Evolutionary conservation across 371 early-diverging fungal species (phyloP).

Genomic region (Lichtheimia corymbifera): DNA sequence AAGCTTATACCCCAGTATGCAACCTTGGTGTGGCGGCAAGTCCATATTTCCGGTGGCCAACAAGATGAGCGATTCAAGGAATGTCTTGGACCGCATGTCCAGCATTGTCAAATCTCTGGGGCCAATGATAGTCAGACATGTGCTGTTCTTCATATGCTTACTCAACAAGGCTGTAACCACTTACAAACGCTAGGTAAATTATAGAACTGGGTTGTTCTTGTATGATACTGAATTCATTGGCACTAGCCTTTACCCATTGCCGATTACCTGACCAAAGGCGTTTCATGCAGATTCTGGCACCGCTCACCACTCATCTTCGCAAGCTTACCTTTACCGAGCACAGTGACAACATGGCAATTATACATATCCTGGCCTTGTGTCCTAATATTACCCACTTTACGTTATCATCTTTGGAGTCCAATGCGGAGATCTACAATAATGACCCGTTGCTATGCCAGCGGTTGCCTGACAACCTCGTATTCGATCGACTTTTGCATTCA

Average conservation of each 20-base stretch:
- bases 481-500: neutral
- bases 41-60: neutral
- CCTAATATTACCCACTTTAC: neutral
- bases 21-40: neutral
- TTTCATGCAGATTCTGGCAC: slow-evolving; percentile 5
- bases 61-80: neutral
- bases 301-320: slow-evolving; percentile 11
- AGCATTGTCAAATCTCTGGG: neutral
- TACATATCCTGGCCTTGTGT: slow-evolving; percentile 2
- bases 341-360: slow-evolving; percentile 15
- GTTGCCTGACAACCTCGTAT: neutral
- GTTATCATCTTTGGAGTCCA: neutral
- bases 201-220: neutral
- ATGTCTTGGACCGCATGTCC: slow-evolving; percentile 6
- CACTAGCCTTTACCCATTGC: neutral
- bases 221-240: neutral
- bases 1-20: slow-evolving; percentile 2
- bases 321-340: slow-evolving; percentile 19
- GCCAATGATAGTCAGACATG: neutral
- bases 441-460: neutral
- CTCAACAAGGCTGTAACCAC: no score
- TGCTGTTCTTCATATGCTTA: neutral
- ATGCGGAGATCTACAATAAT: neutral
- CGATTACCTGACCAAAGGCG: slow-evolving; percentile 2
- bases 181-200: neutral